These are phyloP conservation scores for Dendrobium nobile DNA, from an alignment of 106 monocot species.

Conservation along the genomic window DNA sequence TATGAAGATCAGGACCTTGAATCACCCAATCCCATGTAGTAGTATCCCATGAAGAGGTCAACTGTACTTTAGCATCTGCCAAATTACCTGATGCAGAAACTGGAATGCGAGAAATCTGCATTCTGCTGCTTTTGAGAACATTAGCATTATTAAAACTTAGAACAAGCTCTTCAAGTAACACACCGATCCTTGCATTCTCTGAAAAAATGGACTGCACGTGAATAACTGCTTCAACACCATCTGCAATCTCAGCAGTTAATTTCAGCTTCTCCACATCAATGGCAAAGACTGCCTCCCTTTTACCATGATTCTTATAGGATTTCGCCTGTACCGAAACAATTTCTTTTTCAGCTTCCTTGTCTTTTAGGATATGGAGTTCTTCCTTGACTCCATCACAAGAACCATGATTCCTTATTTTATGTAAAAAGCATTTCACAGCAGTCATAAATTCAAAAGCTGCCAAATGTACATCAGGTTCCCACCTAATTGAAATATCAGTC, in stretches of 20 bases:
- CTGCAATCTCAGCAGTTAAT: conserved; percentile 82
- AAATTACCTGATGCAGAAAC: conserved; percentile 32
- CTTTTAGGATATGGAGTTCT: conserved; percentile 15
- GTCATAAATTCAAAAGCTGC: conserved; percentile 53
- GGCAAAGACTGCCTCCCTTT: conserved; percentile 74
- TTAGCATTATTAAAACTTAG: conserved; percentile 65
- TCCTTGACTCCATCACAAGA: conserved; percentile 35
- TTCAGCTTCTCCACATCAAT: conserved; percentile 77
- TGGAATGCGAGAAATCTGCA: conserved; percentile 91
- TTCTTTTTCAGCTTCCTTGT: conserved; percentile 17
- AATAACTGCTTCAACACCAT: conserved; percentile 79
- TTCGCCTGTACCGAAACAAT: conserved; percentile 22
- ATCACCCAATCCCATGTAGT: conserved; percentile 82
- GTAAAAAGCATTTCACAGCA: conserved; percentile 43
- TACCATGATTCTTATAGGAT: conserved; percentile 44
- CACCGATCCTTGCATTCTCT: conserved; percentile 90
- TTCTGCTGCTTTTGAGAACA: conserved; percentile 73
- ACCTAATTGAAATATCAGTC: conserved; percentile 67
- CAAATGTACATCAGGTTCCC: conserved; percentile 95
- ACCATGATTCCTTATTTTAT: conserved; percentile 36
- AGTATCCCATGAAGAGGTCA: conserved; percentile 52
- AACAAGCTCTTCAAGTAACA: conserved; percentile 69
- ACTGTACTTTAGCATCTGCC: conserved; percentile 39
- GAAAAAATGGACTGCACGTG: conserved; percentile 89
- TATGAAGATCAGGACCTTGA: conserved; percentile 73